A percentile compares a stretch with the other conserved stretches of the same genome.
phyloP scores from a whole-genome alignment of 331 rosid species.

The Quercus tomentella region DNA sequence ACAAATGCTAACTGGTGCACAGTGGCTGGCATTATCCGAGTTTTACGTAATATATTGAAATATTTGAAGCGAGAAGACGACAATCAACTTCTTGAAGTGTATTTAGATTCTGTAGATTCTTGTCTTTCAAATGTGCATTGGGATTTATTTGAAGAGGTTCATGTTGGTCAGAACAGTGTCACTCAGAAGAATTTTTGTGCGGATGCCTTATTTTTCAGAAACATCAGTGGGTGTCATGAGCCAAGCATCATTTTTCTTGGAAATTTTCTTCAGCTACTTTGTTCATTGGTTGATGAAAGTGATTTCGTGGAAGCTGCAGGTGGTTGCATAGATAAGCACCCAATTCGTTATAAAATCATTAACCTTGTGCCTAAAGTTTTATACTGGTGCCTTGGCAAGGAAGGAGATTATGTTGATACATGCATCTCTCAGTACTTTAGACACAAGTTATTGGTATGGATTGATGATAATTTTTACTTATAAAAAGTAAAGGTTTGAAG shows the following conservation, averaged over 20 bases:
- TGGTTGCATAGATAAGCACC: slow-evolving; percentile 36
- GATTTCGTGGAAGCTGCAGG: slow-evolving; percentile 37
- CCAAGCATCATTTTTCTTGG: slow-evolving; percentile 56
- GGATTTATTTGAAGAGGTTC: slow-evolving; percentile 43
- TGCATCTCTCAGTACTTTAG: slow-evolving; percentile 59
- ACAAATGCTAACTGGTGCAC: slow-evolving; percentile 55
- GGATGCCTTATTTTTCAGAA: slow-evolving; percentile 12
- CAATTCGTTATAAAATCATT: slow-evolving; percentile 33
- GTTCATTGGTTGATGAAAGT: slow-evolving; percentile 66
- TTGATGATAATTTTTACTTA: slow-evolving; percentile 9
- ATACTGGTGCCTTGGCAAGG: slow-evolving; percentile 49
- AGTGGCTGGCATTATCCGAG: slow-evolving; percentile 47
- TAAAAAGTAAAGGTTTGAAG: slow-evolving; percentile 11
- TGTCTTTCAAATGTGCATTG: slow-evolving; percentile 50
- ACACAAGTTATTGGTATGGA: slow-evolving; percentile 80
- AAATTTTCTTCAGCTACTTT: slow-evolving; percentile 64
- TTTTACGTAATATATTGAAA: slow-evolving; percentile 52
- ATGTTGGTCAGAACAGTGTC: slow-evolving; percentile 17
- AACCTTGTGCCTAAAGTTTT: slow-evolving; percentile 63
- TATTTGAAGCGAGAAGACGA: slow-evolving; percentile 48
- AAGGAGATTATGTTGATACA: slow-evolving; percentile 27
- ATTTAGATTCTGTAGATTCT: slow-evolving; percentile 48
- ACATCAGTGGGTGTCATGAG: slow-evolving; percentile 19
- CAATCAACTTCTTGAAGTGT: slow-evolving; percentile 39
- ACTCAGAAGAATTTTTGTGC: slow-evolving; percentile 17